Conservation (phyloP, 2,329 filamentous ascomycete genomes). For the Aspergillus amoenus region DNA sequence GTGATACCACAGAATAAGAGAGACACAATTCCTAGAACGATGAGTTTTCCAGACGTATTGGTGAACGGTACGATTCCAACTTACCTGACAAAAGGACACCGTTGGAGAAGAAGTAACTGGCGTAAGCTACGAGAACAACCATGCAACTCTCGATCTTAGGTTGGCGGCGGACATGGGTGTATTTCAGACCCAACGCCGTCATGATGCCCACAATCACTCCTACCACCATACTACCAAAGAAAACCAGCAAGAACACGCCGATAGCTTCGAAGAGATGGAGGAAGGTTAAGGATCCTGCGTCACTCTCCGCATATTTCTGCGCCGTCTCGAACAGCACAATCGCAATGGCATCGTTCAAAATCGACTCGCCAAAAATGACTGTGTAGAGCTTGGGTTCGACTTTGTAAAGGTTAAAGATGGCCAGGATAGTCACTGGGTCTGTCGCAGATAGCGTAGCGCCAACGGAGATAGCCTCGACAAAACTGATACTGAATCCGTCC, state of each 20-base stretch:
- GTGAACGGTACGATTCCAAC: constrained; percentile 29
- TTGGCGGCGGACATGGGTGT: constrained; percentile 87
- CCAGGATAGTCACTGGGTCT: constrained; percentile 94
- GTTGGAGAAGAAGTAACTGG: constrained; percentile 97
- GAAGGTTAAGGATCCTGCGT: constrained; percentile 68
- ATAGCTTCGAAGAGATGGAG: constrained; percentile 86
- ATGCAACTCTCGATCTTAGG: constrained; percentile 97
- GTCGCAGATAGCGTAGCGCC: constrained; percentile 95
- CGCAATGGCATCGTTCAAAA: constrained; percentile 95
- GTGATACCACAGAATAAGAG: constrained; percentile 97
- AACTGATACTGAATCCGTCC: constrained; percentile 80
- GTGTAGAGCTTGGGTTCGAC: constrained; percentile 98
- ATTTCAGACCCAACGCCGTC: constrained; percentile 87
- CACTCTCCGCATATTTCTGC: constrained; percentile 79
- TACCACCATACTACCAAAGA: constrained; percentile 90
- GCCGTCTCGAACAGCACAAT: constrained; percentile 99
- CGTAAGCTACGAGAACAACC: constrained; percentile 90
- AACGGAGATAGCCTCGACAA: constrained; percentile 94
- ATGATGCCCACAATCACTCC: constrained; percentile 82
- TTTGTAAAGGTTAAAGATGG: constrained; percentile 99
- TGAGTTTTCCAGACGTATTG: constrained; percentile 12
- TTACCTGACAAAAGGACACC: constrained; percentile 92
- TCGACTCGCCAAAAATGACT: constrained; percentile 97
- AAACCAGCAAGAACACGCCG: constrained; percentile 91
- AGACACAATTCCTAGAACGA: constrained; percentile 81